Conservation (phyloP, 2,329 filamentous ascomycete genomes). For the Fusarium foetens region DNA sequence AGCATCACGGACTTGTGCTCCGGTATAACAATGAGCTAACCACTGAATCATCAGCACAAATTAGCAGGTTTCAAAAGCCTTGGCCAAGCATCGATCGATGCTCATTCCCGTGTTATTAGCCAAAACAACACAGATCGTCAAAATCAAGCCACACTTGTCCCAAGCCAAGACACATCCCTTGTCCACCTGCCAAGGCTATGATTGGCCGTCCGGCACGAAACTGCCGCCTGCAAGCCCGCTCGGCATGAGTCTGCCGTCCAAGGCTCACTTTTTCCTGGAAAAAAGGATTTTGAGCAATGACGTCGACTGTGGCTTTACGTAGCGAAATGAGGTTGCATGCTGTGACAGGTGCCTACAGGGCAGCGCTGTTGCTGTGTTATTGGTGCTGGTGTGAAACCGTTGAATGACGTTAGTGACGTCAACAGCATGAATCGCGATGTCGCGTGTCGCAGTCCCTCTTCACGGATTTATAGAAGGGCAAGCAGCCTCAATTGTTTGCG, state of each 20-base stretch:
- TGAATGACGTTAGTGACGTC: slow-evolving; percentile 33
- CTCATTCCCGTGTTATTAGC: slow-evolving; percentile 7
- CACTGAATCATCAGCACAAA: slow-evolving; percentile 13
- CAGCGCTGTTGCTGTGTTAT: neutral
- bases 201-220: slow-evolving; percentile 33
- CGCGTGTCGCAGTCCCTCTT: neutral
- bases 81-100: neutral
- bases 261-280: slow-evolving; percentile 13
- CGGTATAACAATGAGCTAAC: neutral
- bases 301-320: slow-evolving; percentile 32
- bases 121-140: neutral
- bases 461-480: slow-evolving; percentile 26
- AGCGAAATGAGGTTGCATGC: neutral
- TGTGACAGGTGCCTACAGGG: neutral
- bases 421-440: slow-evolving; percentile 3
- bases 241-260: slow-evolving; percentile 36
- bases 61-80: slow-evolving; percentile 13
- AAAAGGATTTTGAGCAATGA: slow-evolving; percentile 12
- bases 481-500: neutral
- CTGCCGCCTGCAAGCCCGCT: slow-evolving; percentile 28
- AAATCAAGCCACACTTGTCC: slow-evolving; percentile 26
- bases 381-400: neutral
- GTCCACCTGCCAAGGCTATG: neutral
- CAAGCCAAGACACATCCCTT: slow-evolving; percentile 27
- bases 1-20: neutral